Percentiles rank a stretch among this genome's conserved stretches.
phyloP scores from a whole-genome alignment of 768 basidiomycete genomes.

The Tylopilus cervinicoccineus region DNA sequence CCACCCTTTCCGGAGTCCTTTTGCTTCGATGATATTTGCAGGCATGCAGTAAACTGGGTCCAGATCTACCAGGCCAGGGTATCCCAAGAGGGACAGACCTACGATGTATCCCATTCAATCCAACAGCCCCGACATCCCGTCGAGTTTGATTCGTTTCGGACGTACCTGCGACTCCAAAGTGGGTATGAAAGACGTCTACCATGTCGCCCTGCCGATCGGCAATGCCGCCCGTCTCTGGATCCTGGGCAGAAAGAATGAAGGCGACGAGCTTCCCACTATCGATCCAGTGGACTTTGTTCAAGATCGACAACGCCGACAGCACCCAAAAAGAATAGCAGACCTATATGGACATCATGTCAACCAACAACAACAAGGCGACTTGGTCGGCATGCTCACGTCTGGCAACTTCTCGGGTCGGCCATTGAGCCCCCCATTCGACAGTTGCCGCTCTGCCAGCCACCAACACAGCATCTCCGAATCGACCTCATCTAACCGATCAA shows the following conservation, averaged over 20 bases:
- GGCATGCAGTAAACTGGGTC: conserved; percentile 99
- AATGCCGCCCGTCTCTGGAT: conserved; percentile 87
- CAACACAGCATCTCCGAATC: conserved; percentile 79
- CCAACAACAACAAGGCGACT: neutral
- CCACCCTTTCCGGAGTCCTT: conserved; percentile 59
- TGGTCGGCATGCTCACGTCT: conserved; percentile 60
- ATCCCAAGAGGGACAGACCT: conserved; percentile 85
- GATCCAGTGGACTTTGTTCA: conserved; percentile 84
- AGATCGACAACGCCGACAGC: conserved; percentile 80
- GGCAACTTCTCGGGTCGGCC: conserved; percentile 97
- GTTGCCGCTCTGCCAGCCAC: conserved; percentile 94
- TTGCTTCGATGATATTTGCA: conserved; percentile 60
- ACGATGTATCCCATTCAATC: conserved; percentile 2
- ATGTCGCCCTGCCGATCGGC: conserved; percentile 92
- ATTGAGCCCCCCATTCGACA: conserved; percentile 91
- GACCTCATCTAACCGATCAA: conserved; percentile 76
- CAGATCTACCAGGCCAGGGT: conserved; percentile 76
- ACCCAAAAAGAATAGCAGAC: conserved; percentile 98
- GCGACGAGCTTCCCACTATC: conserved; percentile 67
- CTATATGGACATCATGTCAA: conserved; percentile 1
- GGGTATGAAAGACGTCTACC: conserved; percentile 96
- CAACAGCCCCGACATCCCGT: neutral
- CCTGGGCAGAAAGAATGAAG: conserved; percentile 91
- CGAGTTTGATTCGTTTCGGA: neutral
- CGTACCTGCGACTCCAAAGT: conserved; percentile 84